These are phyloP conservation scores for Solanum hybrid DNA, from an alignment of 305 asterid genomes.

Conservation along the genomic window DNA sequence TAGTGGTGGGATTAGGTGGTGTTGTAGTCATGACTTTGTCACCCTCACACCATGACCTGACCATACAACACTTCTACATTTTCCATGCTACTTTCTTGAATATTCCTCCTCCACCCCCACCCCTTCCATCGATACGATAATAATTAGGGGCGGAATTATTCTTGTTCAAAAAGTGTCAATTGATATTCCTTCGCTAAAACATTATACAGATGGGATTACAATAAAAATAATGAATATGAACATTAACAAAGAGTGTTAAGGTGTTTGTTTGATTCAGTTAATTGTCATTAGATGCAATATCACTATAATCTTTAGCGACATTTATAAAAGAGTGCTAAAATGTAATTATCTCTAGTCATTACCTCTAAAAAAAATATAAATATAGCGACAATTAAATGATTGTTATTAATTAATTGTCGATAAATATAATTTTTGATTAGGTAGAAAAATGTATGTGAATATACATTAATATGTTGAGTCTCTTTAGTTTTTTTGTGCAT, in stretches of 20 bases:
- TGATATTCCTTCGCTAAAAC: not conserved
- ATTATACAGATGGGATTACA: not conserved
- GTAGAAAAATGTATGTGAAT: not conserved
- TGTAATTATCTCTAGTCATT: not conserved
- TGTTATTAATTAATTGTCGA: too few species aligned
- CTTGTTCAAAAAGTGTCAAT: not conserved
- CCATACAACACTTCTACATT: not conserved
- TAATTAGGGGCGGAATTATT: not conserved
- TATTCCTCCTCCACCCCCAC: not conserved
- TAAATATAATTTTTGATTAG: too few species aligned
- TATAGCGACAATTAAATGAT: not conserved
- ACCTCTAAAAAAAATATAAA: not conserved
- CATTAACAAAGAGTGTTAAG: not conserved
- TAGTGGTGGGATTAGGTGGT: conserved; percentile 4
- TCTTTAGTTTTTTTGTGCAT: not conserved
- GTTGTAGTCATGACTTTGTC: conserved; percentile 1
- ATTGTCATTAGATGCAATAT: not conserved
- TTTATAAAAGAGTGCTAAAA: not conserved
- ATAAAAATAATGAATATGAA: too few species aligned
- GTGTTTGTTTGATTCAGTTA: too few species aligned
- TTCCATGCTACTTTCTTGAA: conserved; percentile 10
- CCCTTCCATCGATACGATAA: not conserved
- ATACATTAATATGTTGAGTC: not conserved
- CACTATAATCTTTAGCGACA: too few species aligned
- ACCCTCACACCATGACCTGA: not conserved